Base-by-base conservation (phyloP, 192 early-diverging fungal genomes). In the Phlyctochytrium arcticum region DNA sequence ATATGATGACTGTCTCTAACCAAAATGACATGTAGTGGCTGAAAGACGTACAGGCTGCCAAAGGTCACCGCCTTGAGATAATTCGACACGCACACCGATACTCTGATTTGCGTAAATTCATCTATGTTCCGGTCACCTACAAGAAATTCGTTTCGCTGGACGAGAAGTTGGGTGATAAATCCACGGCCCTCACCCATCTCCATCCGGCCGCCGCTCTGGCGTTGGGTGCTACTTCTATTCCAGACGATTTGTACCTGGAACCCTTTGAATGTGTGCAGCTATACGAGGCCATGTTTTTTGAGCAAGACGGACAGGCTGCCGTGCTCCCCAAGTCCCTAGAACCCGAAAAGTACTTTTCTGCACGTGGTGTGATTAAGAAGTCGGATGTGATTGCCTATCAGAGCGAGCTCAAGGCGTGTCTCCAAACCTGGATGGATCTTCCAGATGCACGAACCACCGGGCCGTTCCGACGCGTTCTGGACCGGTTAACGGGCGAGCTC, bases 31-130 rank as follows among this genome's bases (percentile, higher is more conserved):
- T 29, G n/a, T n/a, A 63, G 37, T 78, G 76, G 76, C 47, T 78
- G 19, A 26, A 34, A 27, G 65, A 62, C 26, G 21, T 64, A 5
- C 57, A 66, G 31, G 46, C 34, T 21, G 30, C 32, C 2, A 39
- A 64, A 23, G 70, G 64, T 9, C 32, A 68, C 35, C 12, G 30
- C 37, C 57, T 68, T 49, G 21, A 57, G 9, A 32, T 76, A 7
- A 75, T 78, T 23, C 31, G 44, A 58, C 57, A 75, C 31, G 42
- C 44, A 5, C 67, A 77, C 36, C 59, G 76, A 6, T 78, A 70
- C 39, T 78, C 75, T 10, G 75, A 78, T 50, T 49, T 78, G 8
- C 50, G 62, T 19, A 73, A 73, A 34, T 78, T 69, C 39, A 61
- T 60, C 5, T 78, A 74, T 48, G 42, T 64, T 17, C 75, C 76